phyloP scores from a whole-genome alignment of 1,284 basidiomycete species.

The Agaricales sp. region DNA sequence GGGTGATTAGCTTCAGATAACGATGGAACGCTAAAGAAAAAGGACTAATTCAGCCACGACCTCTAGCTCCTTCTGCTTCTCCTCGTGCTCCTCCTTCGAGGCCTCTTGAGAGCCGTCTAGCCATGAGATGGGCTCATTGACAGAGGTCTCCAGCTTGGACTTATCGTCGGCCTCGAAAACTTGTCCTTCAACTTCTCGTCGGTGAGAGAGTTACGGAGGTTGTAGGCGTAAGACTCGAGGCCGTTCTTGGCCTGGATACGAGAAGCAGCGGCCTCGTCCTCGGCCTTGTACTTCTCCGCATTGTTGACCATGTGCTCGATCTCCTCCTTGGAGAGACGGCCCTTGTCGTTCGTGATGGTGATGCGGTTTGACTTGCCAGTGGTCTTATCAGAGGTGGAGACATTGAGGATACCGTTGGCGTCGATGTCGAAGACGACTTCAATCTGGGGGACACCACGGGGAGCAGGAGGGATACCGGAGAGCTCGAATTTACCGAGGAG shows the following conservation, averaged over 20 bases:
- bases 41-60: slow-evolving; percentile 55
- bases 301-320: slow-evolving; percentile 96
- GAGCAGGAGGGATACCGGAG: slow-evolving; percentile 94
- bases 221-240: slow-evolving; percentile 93
- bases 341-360: slow-evolving; percentile 98
- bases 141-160: slow-evolving; percentile 72
- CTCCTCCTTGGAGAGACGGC: slow-evolving; percentile 96
- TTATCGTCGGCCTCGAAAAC: slow-evolving; percentile 86
- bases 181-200: slow-evolving; percentile 85
- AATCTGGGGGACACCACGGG: slow-evolving; percentile 96
- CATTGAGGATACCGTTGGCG: slow-evolving; percentile 97
- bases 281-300: slow-evolving; percentile 89
- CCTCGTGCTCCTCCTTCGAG: slow-evolving; percentile 93
- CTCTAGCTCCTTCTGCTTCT: slow-evolving; percentile 95
- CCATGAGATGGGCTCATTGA: slow-evolving; percentile 84
- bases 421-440: slow-evolving; percentile 99
- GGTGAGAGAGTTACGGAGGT: slow-evolving; percentile 84
- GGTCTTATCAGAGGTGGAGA: slow-evolving; percentile 94
- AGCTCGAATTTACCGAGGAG: slow-evolving; percentile 99
- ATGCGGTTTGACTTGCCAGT: slow-evolving; percentile 96
- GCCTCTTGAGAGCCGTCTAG: slow-evolving; percentile 87
- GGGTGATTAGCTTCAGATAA: slow-evolving; percentile 10
- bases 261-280: slow-evolving; percentile 74
- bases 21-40: slow-evolving; percentile 5
- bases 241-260: slow-evolving; percentile 85